Conservation (phyloP, 1,139 yeast genomes). For the Starmera stellimalicola region DNA sequence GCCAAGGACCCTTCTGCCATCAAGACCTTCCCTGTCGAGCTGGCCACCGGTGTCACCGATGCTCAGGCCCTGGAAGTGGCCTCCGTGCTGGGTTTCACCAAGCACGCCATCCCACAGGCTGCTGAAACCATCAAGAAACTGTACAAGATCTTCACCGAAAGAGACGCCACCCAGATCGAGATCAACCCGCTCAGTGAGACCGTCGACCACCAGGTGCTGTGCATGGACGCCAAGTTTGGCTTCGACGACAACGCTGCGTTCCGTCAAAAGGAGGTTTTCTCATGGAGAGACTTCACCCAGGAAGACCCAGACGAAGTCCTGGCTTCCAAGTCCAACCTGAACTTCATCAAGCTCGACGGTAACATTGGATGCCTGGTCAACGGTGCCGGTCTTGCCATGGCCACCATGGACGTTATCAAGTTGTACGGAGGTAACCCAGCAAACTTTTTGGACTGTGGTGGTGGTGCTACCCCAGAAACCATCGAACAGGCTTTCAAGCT, state of each 20-base stretch:
- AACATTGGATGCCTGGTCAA: slow-evolving; percentile 97
- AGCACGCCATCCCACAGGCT: slow-evolving; percentile 75
- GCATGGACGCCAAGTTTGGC: slow-evolving; percentile 98
- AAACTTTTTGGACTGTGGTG: slow-evolving; percentile 98
- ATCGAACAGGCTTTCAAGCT: slow-evolving; percentile 95
- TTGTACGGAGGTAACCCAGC: slow-evolving; percentile 99
- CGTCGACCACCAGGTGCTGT: slow-evolving; percentile 79
- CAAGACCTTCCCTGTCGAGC: slow-evolving; percentile 75
- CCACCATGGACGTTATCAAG: slow-evolving; percentile 98
- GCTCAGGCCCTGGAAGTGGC: slow-evolving; percentile 72
- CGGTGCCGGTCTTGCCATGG: slow-evolving; percentile 99
- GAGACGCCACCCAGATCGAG: slow-evolving; percentile 96
- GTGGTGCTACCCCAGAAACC: slow-evolving; percentile 98
- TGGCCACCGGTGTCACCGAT: slow-evolving; percentile 75
- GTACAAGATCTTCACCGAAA: slow-evolving; percentile 80
- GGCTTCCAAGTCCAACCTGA: slow-evolving; percentile 84
- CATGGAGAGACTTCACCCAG: slow-evolving; percentile 95
- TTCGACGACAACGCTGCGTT: slow-evolving; percentile 94
- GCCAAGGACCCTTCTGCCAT: slow-evolving; percentile 86
- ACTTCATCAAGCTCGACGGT: slow-evolving; percentile 96
- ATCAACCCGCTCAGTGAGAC: slow-evolving; percentile 97
- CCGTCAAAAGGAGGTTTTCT: slow-evolving; percentile 91
- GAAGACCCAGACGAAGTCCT: slow-evolving; percentile 97
- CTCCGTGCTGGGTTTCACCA: slow-evolving; percentile 69
- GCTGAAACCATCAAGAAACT: slow-evolving; percentile 80